Evolutionary conservation across 2,329 filamentous ascomycete genomes (phyloP).

Genomic region (Tolypocladium tundrense): DNA sequence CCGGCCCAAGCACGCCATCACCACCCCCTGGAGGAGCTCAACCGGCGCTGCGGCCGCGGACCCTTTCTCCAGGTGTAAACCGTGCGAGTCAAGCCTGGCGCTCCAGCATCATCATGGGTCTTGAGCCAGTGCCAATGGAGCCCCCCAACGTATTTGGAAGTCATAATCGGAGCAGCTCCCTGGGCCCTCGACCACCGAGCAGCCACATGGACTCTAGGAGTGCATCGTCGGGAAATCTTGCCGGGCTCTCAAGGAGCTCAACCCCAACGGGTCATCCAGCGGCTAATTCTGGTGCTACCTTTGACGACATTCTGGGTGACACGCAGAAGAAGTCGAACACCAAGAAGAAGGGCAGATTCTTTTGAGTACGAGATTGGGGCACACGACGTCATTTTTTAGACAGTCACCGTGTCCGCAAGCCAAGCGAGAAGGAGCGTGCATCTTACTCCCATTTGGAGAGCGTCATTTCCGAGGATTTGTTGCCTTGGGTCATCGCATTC

Average conservation of each 20-base stretch:
- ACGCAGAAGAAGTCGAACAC: conserved; percentile 17
- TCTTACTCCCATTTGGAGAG: not conserved
- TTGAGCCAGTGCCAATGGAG: conserved; percentile 31
- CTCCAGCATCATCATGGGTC: conserved; percentile 32
- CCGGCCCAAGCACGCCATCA: conserved; percentile 14
- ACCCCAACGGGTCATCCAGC: conserved; percentile 10
- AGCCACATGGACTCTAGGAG: conserved; percentile 21
- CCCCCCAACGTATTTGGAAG: conserved; percentile 16
- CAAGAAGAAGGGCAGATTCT: conserved; percentile 33
- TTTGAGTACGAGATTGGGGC: conserved; percentile 13
- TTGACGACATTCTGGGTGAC: conserved; percentile 38
- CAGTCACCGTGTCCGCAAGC: not conserved
- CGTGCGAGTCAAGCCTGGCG: conserved; percentile 24
- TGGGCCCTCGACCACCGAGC: conserved; percentile 21
- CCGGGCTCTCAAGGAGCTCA: conserved; percentile 12
- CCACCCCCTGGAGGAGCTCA: conserved; percentile 12
- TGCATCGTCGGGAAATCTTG: conserved; percentile 25
- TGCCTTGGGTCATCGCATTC: not conserved
- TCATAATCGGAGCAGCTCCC: conserved; percentile 25
- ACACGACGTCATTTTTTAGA: not conserved
- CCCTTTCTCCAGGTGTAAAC: conserved; percentile 25
- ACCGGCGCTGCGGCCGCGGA: conserved; percentile 25
- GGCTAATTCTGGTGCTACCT: conserved; percentile 27
- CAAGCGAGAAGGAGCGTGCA: not conserved
- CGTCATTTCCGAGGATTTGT: not conserved